These are phyloP conservation scores for Malassezia restricta DNA, from an alignment of 1,284 basidiomycete species.

Conservation along the genomic window DNA sequence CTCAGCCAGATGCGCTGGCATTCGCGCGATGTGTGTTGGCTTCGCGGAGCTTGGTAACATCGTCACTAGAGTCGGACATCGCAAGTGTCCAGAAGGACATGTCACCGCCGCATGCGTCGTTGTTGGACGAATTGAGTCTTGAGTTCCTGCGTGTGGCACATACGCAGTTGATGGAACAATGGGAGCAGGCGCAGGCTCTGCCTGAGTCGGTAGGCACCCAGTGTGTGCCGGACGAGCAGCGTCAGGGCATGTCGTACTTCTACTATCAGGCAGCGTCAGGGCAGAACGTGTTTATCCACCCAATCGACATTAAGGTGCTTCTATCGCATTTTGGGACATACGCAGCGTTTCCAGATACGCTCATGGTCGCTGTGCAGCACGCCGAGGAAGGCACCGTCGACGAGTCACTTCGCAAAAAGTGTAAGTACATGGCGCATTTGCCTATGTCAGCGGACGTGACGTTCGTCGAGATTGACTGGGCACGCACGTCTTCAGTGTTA, in stretches of 20 bases:
- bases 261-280: constrained; percentile 93
- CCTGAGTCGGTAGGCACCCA: not conserved
- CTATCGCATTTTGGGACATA: constrained; percentile 73
- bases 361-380: constrained; percentile 66
- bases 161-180: constrained; percentile 33
- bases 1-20: constrained; percentile 69
- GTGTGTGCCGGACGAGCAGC: not conserved
- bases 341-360: constrained; percentile 66
- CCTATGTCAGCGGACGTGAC: constrained; percentile 84
- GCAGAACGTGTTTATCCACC: constrained; percentile 80
- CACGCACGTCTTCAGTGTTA: constrained; percentile 18
- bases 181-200: constrained; percentile 17
- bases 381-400: constrained; percentile 61
- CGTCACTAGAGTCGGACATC: constrained; percentile 63
- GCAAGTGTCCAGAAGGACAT: constrained; percentile 59
- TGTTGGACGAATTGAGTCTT: constrained; percentile 63
- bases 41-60: constrained; percentile 62
- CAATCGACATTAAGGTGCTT: constrained; percentile 86
- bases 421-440: constrained; percentile 86
- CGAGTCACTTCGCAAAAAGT: constrained; percentile 80
- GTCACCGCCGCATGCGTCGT: constrained; percentile 46
- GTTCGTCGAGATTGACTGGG: constrained; percentile 72
- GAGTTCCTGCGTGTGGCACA: constrained; percentile 66
- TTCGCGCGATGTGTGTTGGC: constrained; percentile 95
- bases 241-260: constrained; percentile 54